phyloP scores from a whole-genome alignment of 306 rosid genomes.

The Trichosanthes truncata region DNA sequence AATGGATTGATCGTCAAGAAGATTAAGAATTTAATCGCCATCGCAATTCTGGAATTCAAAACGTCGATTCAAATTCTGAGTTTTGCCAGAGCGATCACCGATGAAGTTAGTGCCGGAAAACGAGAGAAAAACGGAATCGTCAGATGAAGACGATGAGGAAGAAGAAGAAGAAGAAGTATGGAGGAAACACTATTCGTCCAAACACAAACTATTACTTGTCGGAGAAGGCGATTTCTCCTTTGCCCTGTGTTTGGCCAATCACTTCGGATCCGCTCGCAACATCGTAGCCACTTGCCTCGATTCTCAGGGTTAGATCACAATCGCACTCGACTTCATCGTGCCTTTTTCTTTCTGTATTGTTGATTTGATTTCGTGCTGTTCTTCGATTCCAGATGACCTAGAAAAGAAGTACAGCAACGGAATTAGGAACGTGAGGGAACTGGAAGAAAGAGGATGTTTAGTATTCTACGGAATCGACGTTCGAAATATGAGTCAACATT shows the following conservation, averaged over 20 bases:
- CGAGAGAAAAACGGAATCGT: not conserved
- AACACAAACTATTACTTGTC: constrained; percentile 47
- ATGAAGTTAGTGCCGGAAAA: not conserved
- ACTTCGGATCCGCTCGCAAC: constrained; percentile 54
- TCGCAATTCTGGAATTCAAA: not conserved
- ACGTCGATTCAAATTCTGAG: not conserved
- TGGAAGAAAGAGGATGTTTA: constrained; percentile 53
- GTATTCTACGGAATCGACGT: constrained; percentile 57
- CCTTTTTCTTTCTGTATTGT: not conserved
- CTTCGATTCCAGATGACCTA: constrained; percentile 29
- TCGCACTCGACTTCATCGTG: not conserved
- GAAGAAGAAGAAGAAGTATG: constrained; percentile 31
- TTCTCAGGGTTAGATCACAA: constrained; percentile 32
- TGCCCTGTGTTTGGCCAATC: constrained; percentile 43
- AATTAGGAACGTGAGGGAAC: constrained; percentile 49
- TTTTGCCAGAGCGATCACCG: not conserved
- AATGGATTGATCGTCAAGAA: not conserved
- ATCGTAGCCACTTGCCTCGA: constrained; percentile 74
- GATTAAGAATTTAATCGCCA: not conserved
- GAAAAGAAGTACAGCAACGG: constrained; percentile 53
- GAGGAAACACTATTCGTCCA: constrained; percentile 68
- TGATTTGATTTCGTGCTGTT: not conserved
- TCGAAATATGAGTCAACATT: constrained; percentile 51
- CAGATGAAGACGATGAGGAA: constrained; percentile 15
- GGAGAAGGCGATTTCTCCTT: constrained; percentile 89